These are phyloP conservation scores for Globisporangium abappressorium DNA, from an alignment of 352 stramenopile species.

Conservation along the genomic window DNA sequence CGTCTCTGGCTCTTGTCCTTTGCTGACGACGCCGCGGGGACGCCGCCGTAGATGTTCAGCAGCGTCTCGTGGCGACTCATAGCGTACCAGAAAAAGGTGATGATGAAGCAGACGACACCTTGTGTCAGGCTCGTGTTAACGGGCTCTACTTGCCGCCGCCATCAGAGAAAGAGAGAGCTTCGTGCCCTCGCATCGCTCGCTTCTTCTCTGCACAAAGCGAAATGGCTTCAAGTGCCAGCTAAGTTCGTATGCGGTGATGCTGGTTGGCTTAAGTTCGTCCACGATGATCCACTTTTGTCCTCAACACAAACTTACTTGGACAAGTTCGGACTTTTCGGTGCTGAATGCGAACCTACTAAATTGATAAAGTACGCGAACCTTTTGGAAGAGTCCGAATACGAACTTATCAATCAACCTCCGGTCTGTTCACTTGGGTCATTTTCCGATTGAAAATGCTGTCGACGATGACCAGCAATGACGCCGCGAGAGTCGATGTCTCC, in stretches of 20 bases:
- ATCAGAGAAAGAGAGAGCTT: background rate
- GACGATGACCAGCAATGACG: background rate
- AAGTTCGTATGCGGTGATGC: too few relatives aligned
- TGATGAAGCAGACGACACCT: background rate
- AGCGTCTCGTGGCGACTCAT: conserved; percentile 10
- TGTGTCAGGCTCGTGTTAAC: too few relatives aligned
- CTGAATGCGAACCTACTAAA: too few relatives aligned
- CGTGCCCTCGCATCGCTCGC: background rate
- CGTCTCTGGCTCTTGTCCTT: background rate
- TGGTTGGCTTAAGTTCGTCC: too few relatives aligned
- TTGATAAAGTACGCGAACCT: too few relatives aligned
- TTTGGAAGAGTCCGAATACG: background rate
- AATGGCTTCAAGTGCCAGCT: too few relatives aligned
- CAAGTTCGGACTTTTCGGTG: too few relatives aligned
- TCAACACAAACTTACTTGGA: too few relatives aligned
- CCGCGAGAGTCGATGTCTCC: background rate
- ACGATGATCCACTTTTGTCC: too few relatives aligned
- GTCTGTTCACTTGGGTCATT: background rate
- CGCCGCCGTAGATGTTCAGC: conserved; percentile 7
- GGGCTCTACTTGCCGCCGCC: background rate
- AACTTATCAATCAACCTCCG: background rate
- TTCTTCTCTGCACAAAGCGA: background rate
- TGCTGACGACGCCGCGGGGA: background rate
- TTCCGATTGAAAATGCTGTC: background rate
- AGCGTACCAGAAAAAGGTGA: background rate